Conservation (phyloP, 768 basidiomycete species). For the Boletus patriciae region DNA sequence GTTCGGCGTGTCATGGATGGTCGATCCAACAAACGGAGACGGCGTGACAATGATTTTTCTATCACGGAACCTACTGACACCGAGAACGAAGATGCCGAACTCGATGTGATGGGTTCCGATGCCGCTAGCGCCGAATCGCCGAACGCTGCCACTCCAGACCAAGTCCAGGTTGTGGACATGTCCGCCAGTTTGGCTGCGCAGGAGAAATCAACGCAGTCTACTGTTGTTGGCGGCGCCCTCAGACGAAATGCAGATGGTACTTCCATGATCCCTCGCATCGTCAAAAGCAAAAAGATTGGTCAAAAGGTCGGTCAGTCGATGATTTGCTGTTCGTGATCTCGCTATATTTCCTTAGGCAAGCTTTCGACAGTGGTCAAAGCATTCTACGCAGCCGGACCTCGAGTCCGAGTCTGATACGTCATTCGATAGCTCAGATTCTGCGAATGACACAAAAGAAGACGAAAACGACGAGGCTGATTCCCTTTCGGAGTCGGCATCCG, state of each 20-base stretch:
- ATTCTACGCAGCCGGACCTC: conserved; percentile 27
- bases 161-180: conserved; percentile 18
- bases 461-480: conserved; percentile 20
- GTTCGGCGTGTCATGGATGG: conserved; percentile 54
- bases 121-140: conserved; percentile 13
- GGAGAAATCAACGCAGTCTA: conserved; percentile 15
- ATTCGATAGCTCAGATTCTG: conserved; percentile 79
- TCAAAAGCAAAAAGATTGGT: conserved; percentile 44
- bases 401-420: conserved; percentile 53
- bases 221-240: conserved; percentile 61
- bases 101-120: conserved; percentile 33
- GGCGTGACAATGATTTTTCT: conserved; percentile 34
- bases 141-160: background rate
- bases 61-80: conserved; percentile 13
- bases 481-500: conserved; percentile 15
- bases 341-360: conserved; percentile 29
- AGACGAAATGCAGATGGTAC: conserved; percentile 66
- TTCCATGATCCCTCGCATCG: conserved; percentile 45
- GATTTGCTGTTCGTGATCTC: conserved; percentile 2
- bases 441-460: conserved; percentile 48
- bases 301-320: conserved; percentile 42
- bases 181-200: conserved; percentile 9
- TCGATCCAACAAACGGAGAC: conserved; percentile 49
- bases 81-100: conserved; percentile 37
- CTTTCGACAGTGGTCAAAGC: conserved; percentile 54